Conservation (phyloP, 2,329 filamentous ascomycete genomes). For the Onygena corvina region DNA sequence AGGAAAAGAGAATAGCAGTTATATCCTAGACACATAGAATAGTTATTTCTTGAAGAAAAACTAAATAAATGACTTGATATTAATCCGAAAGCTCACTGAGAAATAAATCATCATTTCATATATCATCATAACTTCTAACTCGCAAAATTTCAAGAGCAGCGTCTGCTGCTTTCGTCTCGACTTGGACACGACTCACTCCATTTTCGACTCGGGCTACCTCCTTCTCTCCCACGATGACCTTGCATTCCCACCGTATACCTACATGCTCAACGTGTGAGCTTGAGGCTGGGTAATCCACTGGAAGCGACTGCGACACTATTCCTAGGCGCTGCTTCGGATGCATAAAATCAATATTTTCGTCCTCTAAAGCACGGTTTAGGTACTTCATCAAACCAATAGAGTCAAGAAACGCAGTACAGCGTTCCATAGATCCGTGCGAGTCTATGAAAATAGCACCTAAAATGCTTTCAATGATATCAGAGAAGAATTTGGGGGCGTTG, state of each 20-base stretch:
- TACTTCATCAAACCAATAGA: constrained; percentile 53
- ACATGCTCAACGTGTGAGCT: constrained; percentile 8
- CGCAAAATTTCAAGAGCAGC: constrained; percentile 33
- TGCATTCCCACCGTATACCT: constrained; percentile 28
- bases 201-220: constrained; percentile 37
- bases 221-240: constrained; percentile 39
- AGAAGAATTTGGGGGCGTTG: constrained; percentile 62
- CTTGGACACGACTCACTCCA: constrained; percentile 42
- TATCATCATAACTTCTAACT: neutral
- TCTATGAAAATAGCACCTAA: constrained; percentile 79
- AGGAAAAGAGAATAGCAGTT: neutral
- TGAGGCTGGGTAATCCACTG: constrained; percentile 41
- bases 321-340: constrained; percentile 60
- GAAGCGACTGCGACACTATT: constrained; percentile 41
- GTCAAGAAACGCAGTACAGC: constrained; percentile 50
- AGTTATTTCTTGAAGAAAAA: too few species aligned
- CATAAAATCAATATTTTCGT: constrained; percentile 43
- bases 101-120: neutral
- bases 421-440: constrained; percentile 47
- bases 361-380: constrained; percentile 48
- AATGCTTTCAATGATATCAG: constrained; percentile 69
- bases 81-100: neutral
- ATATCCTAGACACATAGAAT: too few species aligned
- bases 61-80: too few species aligned
- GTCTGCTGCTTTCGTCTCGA: constrained; percentile 45